Evolutionary conservation across 352 stramenopile species (phyloP).

Genomic region (Lagenidium sp.): DNA sequence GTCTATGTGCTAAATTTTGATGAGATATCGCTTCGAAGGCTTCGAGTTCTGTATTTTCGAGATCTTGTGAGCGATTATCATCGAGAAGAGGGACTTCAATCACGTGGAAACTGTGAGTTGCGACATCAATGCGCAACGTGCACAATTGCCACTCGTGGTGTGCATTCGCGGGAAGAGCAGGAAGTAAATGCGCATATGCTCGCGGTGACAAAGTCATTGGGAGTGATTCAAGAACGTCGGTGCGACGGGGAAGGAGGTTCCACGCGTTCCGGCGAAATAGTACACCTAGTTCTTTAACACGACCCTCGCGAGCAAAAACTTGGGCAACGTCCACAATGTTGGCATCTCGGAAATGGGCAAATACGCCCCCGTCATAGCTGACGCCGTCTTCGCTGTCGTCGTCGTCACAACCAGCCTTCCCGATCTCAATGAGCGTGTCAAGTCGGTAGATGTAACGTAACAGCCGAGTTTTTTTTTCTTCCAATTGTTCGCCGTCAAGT

Average conservation of each 20-base stretch:
- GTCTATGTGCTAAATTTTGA: conserved; percentile 14
- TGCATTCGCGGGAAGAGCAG: conserved; percentile 19
- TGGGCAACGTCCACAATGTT: conserved; percentile 25
- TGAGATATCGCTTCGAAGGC: conserved; percentile 23
- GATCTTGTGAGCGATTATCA: conserved; percentile 34
- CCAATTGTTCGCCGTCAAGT: neutral
- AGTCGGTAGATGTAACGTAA: conserved; percentile 16
- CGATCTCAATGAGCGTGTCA: conserved; percentile 12
- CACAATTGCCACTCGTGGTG: conserved; percentile 31
- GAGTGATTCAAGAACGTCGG: conserved; percentile 37
- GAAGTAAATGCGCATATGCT: conserved; percentile 36
- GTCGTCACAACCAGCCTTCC: conserved; percentile 8
- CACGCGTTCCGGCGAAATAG: conserved; percentile 41
- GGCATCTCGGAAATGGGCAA: conserved; percentile 20
- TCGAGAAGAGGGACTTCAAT: conserved; percentile 15
- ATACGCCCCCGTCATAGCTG: conserved; percentile 31
- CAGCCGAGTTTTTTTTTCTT: neutral
- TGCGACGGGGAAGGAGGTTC: conserved; percentile 37
- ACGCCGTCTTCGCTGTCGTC: conserved; percentile 10
- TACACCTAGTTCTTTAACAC: conserved; percentile 27
- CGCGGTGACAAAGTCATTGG: conserved; percentile 25
- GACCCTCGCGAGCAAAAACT: conserved; percentile 39
- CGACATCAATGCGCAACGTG: conserved; percentile 16
- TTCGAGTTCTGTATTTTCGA: conserved; percentile 24
- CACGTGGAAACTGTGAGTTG: too few relatives aligned